These are phyloP conservation scores for Parvularia atlantis DNA, from an alignment of 78 protist species.

Conservation along the genomic window DNA sequence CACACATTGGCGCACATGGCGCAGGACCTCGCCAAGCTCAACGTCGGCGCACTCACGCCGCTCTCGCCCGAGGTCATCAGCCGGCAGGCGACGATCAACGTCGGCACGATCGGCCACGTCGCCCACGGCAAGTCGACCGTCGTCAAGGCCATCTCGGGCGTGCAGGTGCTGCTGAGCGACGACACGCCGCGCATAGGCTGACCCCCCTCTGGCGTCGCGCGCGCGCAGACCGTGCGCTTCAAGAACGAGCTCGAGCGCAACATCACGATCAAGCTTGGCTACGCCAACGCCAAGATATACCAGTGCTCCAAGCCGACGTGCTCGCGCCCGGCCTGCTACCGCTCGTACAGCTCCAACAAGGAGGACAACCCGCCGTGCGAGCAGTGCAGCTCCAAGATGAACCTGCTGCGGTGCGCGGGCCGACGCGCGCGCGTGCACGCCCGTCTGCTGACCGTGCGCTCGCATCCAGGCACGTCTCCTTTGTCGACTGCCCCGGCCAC, in stretches of 20 bases:
- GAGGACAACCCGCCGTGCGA: conserved; percentile 60
- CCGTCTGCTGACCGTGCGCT: too few species aligned
- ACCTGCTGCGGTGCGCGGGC: not conserved
- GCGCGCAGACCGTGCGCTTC: conserved; percentile 77
- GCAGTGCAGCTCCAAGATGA: not conserved
- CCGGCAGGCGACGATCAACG: conserved; percentile 98
- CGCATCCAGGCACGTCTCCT: conserved; percentile 83
- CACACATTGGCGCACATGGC: too few species aligned
- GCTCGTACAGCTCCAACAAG: conserved; percentile 44
- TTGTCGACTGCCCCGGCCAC: conserved; percentile 94
- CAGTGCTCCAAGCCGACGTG: conserved; percentile 71
- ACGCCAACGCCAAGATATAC: conserved; percentile 99
- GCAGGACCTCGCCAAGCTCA: conserved; percentile 25
- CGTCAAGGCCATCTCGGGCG: conserved; percentile 97
- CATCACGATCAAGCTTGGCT: conserved; percentile 99
- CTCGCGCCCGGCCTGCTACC: conserved; percentile 86
- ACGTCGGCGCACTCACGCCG: too few species aligned
- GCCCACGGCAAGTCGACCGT: conserved; percentile 99
- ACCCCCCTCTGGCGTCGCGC: not conserved
- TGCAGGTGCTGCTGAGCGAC: conserved; percentile 23
- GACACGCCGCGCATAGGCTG: not conserved
- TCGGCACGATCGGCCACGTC: conserved; percentile 99
- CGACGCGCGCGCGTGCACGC: too few species aligned
- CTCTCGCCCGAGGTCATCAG: conserved; percentile 85
- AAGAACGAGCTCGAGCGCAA: conserved; percentile 94